phyloP scores from a whole-genome alignment of 2,329 filamentous ascomycete genomes.

The Penicillium thymicola region DNA sequence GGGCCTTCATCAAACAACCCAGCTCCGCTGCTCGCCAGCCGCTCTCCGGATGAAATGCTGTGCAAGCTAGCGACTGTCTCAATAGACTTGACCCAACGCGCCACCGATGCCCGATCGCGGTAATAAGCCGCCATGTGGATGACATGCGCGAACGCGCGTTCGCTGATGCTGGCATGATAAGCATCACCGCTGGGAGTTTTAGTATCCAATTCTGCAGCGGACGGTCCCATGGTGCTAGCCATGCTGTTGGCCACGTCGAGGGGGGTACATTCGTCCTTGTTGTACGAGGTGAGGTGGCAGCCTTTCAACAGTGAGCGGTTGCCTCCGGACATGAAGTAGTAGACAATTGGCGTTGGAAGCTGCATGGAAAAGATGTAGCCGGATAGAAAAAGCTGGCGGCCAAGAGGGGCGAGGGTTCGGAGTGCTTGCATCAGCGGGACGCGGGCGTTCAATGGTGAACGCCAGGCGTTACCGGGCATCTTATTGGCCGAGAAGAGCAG shows the following conservation, averaged over 20 bases:
- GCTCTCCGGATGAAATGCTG: conserved; percentile 38
- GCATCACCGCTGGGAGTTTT: conserved; percentile 28
- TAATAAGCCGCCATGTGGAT: conserved; percentile 54
- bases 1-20: conserved; percentile 47
- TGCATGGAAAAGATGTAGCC: conserved; percentile 57
- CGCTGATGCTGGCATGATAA: conserved; percentile 43
- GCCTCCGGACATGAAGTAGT: conserved; percentile 47
- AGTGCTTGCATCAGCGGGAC: conserved; percentile 46
- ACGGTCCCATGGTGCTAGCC: conserved; percentile 53
- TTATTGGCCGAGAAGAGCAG: conserved; percentile 45
- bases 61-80: conserved; percentile 50
- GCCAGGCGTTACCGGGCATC: conserved; percentile 50
- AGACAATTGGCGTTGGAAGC: conserved; percentile 47
- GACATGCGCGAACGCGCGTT: conserved; percentile 47
- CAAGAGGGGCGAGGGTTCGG: conserved; percentile 45
- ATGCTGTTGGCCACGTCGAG: conserved; percentile 46
- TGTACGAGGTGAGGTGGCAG: conserved; percentile 41
- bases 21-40: conserved; percentile 37
- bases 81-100: conserved; percentile 52
- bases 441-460: conserved; percentile 44
- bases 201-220: conserved; percentile 43
- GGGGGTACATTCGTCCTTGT: conserved; percentile 31
- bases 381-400: conserved; percentile 49
- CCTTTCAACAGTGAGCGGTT: conserved; percentile 48
- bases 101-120: conserved; percentile 47